Conservation (phyloP, 306 rosid genomes). For the Prinsepia uniflora region DNA sequence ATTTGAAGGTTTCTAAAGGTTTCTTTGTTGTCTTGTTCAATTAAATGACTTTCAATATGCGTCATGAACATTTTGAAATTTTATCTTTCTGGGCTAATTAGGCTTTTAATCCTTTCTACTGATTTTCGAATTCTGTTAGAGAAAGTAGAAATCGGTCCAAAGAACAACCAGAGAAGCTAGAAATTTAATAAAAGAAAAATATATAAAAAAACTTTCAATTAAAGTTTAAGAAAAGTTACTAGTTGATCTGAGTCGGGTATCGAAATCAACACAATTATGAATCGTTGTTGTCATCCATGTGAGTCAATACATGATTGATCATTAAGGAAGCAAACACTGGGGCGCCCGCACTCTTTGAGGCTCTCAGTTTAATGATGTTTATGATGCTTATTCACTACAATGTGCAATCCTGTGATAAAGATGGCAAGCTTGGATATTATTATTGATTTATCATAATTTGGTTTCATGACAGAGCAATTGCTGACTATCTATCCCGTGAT, state of each 20-base stretch:
- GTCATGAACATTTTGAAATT: not conserved
- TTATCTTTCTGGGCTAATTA: not conserved
- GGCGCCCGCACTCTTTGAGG: not conserved
- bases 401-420: not conserved
- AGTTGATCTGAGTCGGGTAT: too few species aligned
- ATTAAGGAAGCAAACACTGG: not conserved
- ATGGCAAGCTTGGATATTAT: not conserved
- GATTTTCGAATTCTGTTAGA: not conserved
- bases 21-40: not conserved
- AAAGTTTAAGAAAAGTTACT: not conserved
- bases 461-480: conserved; percentile 56
- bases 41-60: not conserved
- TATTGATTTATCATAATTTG: not conserved
- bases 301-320: not conserved
- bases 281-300: too few species aligned
- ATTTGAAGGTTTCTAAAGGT: not conserved
- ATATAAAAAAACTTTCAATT: not conserved
- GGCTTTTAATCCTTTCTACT: not conserved
- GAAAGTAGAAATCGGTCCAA: not conserved
- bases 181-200: not conserved
- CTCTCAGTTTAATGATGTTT: not conserved
- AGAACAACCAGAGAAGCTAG: too few species aligned
- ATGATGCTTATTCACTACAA: not conserved
- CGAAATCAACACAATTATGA: too few species aligned
- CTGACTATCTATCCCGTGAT: conserved; percentile 78